Base-by-base conservation (phyloP, 768 basidiomycete species). In the Russula compacta region DNA sequence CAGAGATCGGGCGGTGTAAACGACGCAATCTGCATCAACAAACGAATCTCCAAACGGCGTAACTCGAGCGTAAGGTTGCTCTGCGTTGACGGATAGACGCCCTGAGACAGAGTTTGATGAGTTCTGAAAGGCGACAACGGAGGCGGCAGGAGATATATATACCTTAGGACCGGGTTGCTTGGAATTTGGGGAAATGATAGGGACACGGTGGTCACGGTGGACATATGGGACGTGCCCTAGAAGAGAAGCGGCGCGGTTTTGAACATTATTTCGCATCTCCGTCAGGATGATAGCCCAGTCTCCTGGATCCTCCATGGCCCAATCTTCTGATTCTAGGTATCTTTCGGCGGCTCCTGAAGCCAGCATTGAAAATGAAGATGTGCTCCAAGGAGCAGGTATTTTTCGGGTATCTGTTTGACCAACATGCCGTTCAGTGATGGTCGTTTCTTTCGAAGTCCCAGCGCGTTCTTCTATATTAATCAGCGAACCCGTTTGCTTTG, bases 221-320 rank as follows among this genome's bases (percentile, higher is more conserved):
- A 11, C 19, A 17, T 39, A 42, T 3, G 32, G 49, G 29, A 32
- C 46, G 29, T 43, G 38, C 46, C 56, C 61, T 14, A 49, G 33
- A 54, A 48, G 47, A 19, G 56, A 58, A 39, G 50, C 47, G 1
- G 61, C 57, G 42, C 56, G 52, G 33, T 43, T 51, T 35, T 58
- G 61, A 24, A 63, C 57, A 11, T 54, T 53, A 6, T 53, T 53
- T 36, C 46, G 61, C 57, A 63, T 63, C 56, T 58, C 43, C 17
- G 38, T 38, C 19, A 63, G 57, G 33, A 53, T 54, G n/a, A 46
- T 35, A 4, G 32, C 51, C 61, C 61, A 63, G 15, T 58, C 40
- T 42, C 19, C 47, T 15, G 52, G 52, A 49, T 53, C 61, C 15
- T 58, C 52, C 57, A 43, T 42, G 14, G 14, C 57, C 61, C 42